Conservation (phyloP, 306 rosid species). For the Malus orientalis region DNA sequence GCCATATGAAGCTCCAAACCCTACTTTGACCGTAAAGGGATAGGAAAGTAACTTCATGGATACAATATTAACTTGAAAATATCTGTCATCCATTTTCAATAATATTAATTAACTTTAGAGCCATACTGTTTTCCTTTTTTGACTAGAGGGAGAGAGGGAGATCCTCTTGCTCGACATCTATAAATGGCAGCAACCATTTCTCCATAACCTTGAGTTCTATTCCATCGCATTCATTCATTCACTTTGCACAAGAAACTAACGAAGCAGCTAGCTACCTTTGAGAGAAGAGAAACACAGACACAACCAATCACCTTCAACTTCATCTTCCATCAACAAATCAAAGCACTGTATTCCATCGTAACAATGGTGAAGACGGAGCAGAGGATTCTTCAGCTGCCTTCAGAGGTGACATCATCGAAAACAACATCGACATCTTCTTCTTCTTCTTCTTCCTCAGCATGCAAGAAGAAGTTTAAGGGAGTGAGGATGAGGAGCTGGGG, state of each 20-base stretch:
- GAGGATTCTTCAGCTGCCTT: slow-evolving; percentile 30
- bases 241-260: slow-evolving; percentile 15
- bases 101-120: background rate
- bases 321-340: background rate
- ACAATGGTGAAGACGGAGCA: slow-evolving; percentile 72
- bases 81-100: slow-evolving; percentile 50
- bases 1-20: background rate
- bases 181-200: slow-evolving; percentile 36
- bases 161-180: slow-evolving; percentile 40
- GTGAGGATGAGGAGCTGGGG: slow-evolving; percentile 99
- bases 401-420: slow-evolving; percentile 5
- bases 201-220: slow-evolving; percentile 17
- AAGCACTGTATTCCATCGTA: background rate
- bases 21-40: background rate
- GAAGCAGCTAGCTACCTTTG: background rate
- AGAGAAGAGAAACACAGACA: background rate
- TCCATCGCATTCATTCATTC: slow-evolving; percentile 17
- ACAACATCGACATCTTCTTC: slow-evolving; percentile 3
- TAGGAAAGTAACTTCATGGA: slow-evolving; percentile 10
- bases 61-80: slow-evolving; percentile 10
- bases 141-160: slow-evolving; percentile 18
- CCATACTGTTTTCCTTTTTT: slow-evolving; percentile 20
- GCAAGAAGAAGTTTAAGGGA: slow-evolving; percentile 72
- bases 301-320: background rate
- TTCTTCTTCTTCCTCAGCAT: slow-evolving; percentile 11